phyloP scores from a whole-genome alignment of 331 rosid species.

The Spiraea crenata region DNA sequence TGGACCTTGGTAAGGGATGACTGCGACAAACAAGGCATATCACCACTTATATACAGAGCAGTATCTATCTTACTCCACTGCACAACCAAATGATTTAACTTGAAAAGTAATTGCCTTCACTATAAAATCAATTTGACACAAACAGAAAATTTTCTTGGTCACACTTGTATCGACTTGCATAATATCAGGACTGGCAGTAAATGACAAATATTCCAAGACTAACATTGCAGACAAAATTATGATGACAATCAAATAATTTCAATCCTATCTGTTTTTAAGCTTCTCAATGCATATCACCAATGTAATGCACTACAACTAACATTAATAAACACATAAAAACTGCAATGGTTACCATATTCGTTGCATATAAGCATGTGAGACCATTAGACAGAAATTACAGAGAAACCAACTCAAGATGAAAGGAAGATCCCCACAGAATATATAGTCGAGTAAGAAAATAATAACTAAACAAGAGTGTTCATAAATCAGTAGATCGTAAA shows the following conservation, averaged over 20 bases:
- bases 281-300: background rate
- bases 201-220: background rate
- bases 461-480: background rate
- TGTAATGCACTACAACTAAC: background rate
- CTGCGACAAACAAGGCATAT: background rate
- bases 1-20: background rate
- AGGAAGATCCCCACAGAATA: background rate
- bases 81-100: too few relatives aligned
- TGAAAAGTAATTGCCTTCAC: background rate
- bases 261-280: background rate
- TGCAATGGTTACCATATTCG: background rate
- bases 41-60: background rate
- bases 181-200: background rate
- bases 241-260: too few relatives aligned
- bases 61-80: too few relatives aligned
- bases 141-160: background rate
- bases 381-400: background rate
- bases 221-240: too few relatives aligned
- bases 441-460: background rate
- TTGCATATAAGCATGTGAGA: background rate
- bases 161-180: background rate
- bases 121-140: background rate
- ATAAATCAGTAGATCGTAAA: slow-evolving; percentile 12
- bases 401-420: background rate
- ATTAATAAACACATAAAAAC: background rate